Percentiles rank a stretch among this genome's conserved stretches.
These are phyloP conservation scores for Hygrophila difformis DNA, from an alignment of 257 asterid genomes.

Conservation along the genomic window DNA sequence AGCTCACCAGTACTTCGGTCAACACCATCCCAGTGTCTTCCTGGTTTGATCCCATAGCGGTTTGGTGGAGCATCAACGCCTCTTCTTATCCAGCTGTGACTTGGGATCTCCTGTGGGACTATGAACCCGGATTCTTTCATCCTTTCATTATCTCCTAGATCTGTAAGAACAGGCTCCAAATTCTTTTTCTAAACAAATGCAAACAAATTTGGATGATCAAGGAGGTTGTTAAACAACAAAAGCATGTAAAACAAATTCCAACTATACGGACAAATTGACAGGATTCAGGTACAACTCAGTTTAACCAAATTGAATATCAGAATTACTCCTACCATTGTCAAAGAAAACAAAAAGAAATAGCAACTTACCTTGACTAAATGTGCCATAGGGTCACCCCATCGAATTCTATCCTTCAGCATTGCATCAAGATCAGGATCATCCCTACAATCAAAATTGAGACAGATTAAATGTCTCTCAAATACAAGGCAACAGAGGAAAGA, in stretches of 20 bases:
- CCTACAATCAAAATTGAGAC: slow-evolving; percentile 31
- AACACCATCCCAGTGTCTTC: slow-evolving; percentile 96
- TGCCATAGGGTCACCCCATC: slow-evolving; percentile 99
- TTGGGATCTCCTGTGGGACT: slow-evolving; percentile 71
- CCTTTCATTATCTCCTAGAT: slow-evolving; percentile 62
- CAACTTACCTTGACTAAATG: slow-evolving; percentile 64
- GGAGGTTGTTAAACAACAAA: neutral
- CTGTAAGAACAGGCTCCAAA: slow-evolving; percentile 37
- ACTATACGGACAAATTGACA: neutral
- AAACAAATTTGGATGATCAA: slow-evolving; percentile 7
- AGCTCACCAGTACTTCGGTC: slow-evolving; percentile 73
- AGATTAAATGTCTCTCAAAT: slow-evolving; percentile 7
- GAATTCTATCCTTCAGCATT: slow-evolving; percentile 74
- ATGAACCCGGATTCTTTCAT: slow-evolving; percentile 85
- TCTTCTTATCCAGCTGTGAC: slow-evolving; percentile 77
- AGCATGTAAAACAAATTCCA: neutral
- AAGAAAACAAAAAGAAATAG: neutral
- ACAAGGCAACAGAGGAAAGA: too few species aligned
- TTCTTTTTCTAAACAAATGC: slow-evolving; percentile 45
- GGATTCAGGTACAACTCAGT: neutral
- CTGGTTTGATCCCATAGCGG: slow-evolving; percentile 83
- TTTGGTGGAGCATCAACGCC: slow-evolving; percentile 65
- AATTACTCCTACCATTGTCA: slow-evolving; percentile 1
- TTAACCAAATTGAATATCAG: neutral
- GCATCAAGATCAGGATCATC: slow-evolving; percentile 87